Base-by-base conservation (phyloP, 257 asterid species). In the Fraxinus cuspidata region DNA sequence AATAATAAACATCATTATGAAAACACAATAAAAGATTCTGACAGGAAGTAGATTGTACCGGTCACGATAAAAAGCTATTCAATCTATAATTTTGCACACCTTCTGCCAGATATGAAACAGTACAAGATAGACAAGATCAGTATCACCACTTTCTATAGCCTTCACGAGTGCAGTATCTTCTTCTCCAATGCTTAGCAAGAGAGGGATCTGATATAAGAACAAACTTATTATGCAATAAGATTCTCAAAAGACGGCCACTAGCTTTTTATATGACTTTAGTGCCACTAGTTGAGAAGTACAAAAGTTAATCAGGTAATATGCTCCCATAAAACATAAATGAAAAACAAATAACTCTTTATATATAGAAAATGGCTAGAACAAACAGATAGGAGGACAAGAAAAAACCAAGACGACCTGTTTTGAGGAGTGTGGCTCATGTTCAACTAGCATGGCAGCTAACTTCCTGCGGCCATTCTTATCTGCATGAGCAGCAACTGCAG, bases 401-500 rank as follows among this genome's bases (percentile, higher is more conserved):
- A 78, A 70, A 68, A 65, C 65, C 72, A 18, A 56, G 70, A 91
- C 99, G 70, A 91, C 99, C 98, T 96, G 98, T 83, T 96, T 92
- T 72, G 97, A 89, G 76, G 93, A 87, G 40, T 77, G 98, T 7
- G 97, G 98, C 83, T 96, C 99, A 21, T 93, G 97, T 81, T 93
- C 97, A 79, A 93, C 90, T 81, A 96, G 96, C 98, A 96, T 90
- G 70, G 99, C 96, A 84, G 97, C 97, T 85, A 96, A 83, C 90
- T 96, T 96, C 75, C 99, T 88, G 35, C 96, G 96, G 78, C 99
- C 97, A 83, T 81, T 86, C 84, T 96, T 93, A 81, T 96, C 96
- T 47, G 98, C 98, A 80, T 96, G 97, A 81, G 93, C 94, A 79
- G 98, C 98, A 78, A 93, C 96, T 42, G 97, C 99, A 74, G 99